These are phyloP conservation scores for Apiospora marii DNA, from an alignment of 2,329 filamentous ascomycete genomes.

Conservation along the genomic window DNA sequence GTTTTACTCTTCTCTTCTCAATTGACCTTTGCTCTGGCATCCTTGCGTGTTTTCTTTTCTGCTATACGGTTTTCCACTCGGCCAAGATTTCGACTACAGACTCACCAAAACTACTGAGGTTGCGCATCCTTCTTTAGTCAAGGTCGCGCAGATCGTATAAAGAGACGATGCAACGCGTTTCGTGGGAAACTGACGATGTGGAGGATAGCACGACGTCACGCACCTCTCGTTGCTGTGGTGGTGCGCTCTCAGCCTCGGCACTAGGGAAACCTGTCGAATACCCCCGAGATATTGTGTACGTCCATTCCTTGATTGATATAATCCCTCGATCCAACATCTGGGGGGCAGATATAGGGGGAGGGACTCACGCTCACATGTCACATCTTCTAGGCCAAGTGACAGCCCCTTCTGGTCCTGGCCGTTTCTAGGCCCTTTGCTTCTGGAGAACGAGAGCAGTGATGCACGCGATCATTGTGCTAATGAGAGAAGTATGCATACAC, in stretches of 20 bases:
- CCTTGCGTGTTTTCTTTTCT: not conserved
- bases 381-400: not conserved
- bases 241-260: conserved; percentile 25
- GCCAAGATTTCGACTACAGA: not conserved
- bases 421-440: conserved; percentile 71
- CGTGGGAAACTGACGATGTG: conserved; percentile 8
- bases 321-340: not conserved
- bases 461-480: conserved; percentile 82
- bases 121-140: not conserved
- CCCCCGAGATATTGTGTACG: conserved; percentile 47
- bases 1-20: not conserved
- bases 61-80: not conserved
- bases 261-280: conserved; percentile 55
- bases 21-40: not conserved
- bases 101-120: not conserved
- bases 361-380: not conserved
- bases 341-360: not conserved
- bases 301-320: not conserved
- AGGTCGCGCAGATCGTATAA: not conserved
- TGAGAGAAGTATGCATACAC: conserved; percentile 65
- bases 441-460: conserved; percentile 78
- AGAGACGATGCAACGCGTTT: not conserved
- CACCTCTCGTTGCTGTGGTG: conserved; percentile 10
- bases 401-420: conserved; percentile 62
- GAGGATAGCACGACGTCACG: conserved; percentile 23